These are phyloP conservation scores for Cinnamomum micranthum DNA, from an alignment of 164 flowering plant species.

Conservation along the genomic window DNA sequence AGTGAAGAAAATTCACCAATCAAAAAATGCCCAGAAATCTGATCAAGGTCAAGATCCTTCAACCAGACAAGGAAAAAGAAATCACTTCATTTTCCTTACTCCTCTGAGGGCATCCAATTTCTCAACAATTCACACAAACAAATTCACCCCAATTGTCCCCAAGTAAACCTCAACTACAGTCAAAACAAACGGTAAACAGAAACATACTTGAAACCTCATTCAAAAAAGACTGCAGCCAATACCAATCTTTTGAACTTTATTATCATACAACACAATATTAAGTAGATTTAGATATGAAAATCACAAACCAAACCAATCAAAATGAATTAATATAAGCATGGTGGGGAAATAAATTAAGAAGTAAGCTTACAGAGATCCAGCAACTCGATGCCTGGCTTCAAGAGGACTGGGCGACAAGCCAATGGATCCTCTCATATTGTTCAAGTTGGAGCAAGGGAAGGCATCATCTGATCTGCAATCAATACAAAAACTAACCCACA, in stretches of 20 bases:
- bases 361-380: constrained; percentile 45
- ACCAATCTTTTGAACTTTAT: neutral
- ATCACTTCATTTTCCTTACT: neutral
- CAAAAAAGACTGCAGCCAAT: neutral
- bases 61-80: too few relatives aligned
- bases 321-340: neutral
- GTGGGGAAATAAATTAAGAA: neutral
- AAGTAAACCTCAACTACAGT: neutral
- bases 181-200: neutral
- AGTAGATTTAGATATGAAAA: neutral
- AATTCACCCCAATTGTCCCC: neutral
- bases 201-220: neutral
- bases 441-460: constrained; percentile 9
- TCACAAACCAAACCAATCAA: neutral
- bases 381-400: constrained; percentile 40
- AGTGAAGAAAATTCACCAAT: too few relatives aligned
- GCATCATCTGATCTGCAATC: constrained; percentile 13
- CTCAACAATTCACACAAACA: too few relatives aligned
- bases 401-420: constrained; percentile 26
- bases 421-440: constrained; percentile 32
- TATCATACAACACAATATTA: neutral
- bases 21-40: neutral
- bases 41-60: neutral
- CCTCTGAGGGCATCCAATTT: neutral
- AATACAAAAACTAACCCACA: neutral